Evolutionary conservation across 345 rosid genomes (phyloP).

Genomic region (Eutrema yunnanense): DNA sequence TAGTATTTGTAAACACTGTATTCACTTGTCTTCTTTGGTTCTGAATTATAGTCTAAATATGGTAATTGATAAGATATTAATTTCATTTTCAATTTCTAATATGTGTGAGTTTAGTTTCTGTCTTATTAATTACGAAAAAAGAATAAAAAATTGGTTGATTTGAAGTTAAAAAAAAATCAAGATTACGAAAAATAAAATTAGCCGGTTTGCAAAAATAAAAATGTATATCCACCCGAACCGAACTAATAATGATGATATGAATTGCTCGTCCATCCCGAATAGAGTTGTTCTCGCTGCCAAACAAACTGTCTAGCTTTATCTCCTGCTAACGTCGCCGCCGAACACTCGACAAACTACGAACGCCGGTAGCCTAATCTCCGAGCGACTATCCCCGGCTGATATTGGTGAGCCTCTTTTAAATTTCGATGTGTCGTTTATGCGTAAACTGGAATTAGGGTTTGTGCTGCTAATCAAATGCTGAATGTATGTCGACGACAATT

Average conservation of each 20-base stretch:
- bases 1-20: too few relatives aligned
- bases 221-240: background rate
- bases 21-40: too few relatives aligned
- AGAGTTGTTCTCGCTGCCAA: background rate
- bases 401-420: constrained; percentile 3
- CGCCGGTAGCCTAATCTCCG: background rate
- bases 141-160: too few relatives aligned
- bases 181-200: constrained; percentile 1
- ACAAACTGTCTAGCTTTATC: background rate
- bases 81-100: too few relatives aligned
- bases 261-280: background rate
- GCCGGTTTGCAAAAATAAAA: background rate
- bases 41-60: too few relatives aligned
- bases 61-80: too few relatives aligned
- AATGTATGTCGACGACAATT: background rate
- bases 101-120: too few relatives aligned
- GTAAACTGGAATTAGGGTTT: background rate
- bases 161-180: too few relatives aligned
- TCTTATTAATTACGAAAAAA: too few relatives aligned
- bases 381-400: background rate
- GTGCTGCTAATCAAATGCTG: background rate
- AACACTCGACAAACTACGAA: background rate
- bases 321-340: background rate
- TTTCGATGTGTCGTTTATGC: background rate
- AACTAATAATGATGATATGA: background rate